Percentiles rank a stretch among this genome's conserved stretches.
phyloP scores from a whole-genome alignment of 805 yeast species.

The Ogataea salicorniae region DNA sequence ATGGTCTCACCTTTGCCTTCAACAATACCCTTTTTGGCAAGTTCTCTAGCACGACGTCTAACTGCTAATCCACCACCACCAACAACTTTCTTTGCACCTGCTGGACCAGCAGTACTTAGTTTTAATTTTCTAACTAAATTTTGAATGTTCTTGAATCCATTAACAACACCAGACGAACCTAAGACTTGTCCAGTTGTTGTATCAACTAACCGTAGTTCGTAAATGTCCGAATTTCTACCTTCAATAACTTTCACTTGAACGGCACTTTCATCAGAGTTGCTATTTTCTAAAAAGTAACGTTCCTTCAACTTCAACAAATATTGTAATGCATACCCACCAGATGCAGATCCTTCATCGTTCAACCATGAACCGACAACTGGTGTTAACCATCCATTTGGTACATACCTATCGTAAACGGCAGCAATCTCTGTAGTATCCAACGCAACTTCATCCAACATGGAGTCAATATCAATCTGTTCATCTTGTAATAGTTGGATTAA shows the following conservation, averaged over 20 bases:
- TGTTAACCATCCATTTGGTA: slow-evolving; percentile 63
- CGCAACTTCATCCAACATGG: slow-evolving; percentile 15
- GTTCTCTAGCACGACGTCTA: slow-evolving; percentile 38
- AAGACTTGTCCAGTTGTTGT: slow-evolving; percentile 33
- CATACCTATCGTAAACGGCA: slow-evolving; percentile 24
- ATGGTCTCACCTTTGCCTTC: not conserved
- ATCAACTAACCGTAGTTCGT: slow-evolving; percentile 57
- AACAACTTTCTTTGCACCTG: not conserved
- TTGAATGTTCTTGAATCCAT: slow-evolving; percentile 93
- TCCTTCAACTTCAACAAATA: slow-evolving; percentile 44
- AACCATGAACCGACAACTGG: slow-evolving; percentile 57
- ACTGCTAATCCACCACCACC: slow-evolving; percentile 33
- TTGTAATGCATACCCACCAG: slow-evolving; percentile 85
- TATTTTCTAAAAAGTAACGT: slow-evolving; percentile 16
- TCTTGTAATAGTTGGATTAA: slow-evolving; percentile 66
- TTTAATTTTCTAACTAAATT: slow-evolving; percentile 82
- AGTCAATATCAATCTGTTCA: slow-evolving; percentile 35
- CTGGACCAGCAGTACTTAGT: slow-evolving; percentile 22
- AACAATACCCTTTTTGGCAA: slow-evolving; percentile 13
- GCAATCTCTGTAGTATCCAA: slow-evolving; percentile 10
- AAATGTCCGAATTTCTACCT: slow-evolving; percentile 75
- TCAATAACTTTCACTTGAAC: slow-evolving; percentile 34
- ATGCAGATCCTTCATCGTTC: slow-evolving; percentile 70
- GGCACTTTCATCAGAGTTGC: slow-evolving; percentile 12
- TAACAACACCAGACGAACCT: slow-evolving; percentile 61